Evolutionary conservation across 164 flowering plant species (phyloP), one percentile per base, ranked within the genome.

Genomic region (Tinospora cordifolia): DNA sequence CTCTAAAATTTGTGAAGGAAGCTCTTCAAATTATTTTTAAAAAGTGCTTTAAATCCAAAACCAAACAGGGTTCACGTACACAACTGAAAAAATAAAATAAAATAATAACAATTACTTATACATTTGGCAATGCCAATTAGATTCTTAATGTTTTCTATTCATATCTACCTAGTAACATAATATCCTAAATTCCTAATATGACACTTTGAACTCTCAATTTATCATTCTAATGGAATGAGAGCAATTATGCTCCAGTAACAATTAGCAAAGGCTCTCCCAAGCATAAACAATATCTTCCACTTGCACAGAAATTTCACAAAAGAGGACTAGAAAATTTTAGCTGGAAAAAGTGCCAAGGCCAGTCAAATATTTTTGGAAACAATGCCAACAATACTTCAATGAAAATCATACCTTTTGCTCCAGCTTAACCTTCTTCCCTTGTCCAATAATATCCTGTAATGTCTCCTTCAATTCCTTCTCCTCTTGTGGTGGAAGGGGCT

Each of bases 401-500:
- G n/a, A 6, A 54, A 51, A 51, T 1, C 59, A 19, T 51, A 68
- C 70, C 70, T 68, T 68, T 41, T 68, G 62, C 34, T 51, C 60
- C 17, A 68, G 70, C 41, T 51, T 51, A 68, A 68, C 70, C 21
- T 26, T 68, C 70, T 68, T 68, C 62, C 70, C 70, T 24, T 68
- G 63, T 3, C 70, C 70, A 68, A 68, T 51, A 49, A 68, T 51
- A 21, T 54, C 70, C 44, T 72, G 69, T 40, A 72, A 63, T 15
- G 74, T 72, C 57, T 72, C 74, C 39, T 65, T 72, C 65, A 72
- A 63, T 24, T 72, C 64, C 58, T 72, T 64, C 64, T 57, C 69
- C 65, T 72, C 74, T 38, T 49, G 63, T 54, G 74, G 38, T 14
- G 74, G 74, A 8, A 72, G 74, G 38, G 74, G 74, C 74, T 72